Evolutionary conservation across 1,139 yeast species (phyloP), one percentile per base, ranked within the genome.

Genomic region (Yamadazyma kanchanaburiensis): DNA sequence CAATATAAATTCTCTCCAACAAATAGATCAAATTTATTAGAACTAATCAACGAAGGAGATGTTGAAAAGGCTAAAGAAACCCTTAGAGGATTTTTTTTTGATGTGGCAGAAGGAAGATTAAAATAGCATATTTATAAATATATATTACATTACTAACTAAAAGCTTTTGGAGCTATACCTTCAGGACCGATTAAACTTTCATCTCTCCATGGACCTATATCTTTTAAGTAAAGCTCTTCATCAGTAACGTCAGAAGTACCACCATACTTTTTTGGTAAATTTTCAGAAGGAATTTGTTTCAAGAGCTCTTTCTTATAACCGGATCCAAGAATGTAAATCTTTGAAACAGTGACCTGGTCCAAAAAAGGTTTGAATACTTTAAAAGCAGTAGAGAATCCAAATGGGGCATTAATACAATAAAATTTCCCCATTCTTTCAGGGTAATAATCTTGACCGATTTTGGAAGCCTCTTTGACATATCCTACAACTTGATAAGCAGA

Each of bases 391-490:
- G 95, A 80, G 64, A 91, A 91, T 4, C 98, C 98, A 58, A 88
- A 91, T 40, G 98, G 98, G 2, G 98, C 95, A 56, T 91, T 91
- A 63, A 91, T 86, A 51, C 89, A 69, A 65, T 87, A 91, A 56
- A 91, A 91, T 62, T 87, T 88, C 51, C 98, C 97, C 97, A 91
- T 89, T 64, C 98, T 83, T 70, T 91, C 98, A n/a, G 98, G 98
- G 58, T 91, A 91, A 63, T 84, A 91, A 68, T 91, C 87, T 66
- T 91, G 98, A 40, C 97, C 96, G 51, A 91, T 87, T 49, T 74
- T 68, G 14, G 96, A 85, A 15, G 98, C 96, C 60, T 88, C 96
- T 55, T 81, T 78, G 34, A 91, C 95, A 60, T 89, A 91, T 15
- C 82, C 71, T 47, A 88, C 71, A 27, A 91, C 98, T 56, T 81